Percentiles rank a stretch among this genome's conserved stretches.
These are phyloP conservation scores for Populus hybrid DNA, from an alignment of 441 rosid genomes.

Conservation along the genomic window DNA sequence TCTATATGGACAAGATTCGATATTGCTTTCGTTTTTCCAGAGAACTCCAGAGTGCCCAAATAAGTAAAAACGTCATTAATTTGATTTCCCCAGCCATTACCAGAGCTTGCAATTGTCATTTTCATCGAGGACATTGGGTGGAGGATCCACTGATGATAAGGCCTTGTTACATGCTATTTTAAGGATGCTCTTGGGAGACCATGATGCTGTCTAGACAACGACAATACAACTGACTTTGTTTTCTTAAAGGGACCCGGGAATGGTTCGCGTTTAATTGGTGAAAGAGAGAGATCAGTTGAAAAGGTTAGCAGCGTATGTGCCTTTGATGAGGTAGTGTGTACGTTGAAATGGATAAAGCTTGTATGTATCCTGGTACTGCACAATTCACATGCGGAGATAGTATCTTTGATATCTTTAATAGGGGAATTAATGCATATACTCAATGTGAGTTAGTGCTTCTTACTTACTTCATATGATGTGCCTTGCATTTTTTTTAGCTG, in stretches of 20 bases:
- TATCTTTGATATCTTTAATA: background rate
- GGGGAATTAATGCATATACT: background rate
- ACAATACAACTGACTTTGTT: background rate
- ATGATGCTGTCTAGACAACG: background rate
- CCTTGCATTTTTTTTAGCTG: no score
- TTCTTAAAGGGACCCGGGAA: conserved; percentile 11
- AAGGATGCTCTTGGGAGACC: conserved; percentile 18
- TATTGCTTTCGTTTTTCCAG: conserved; percentile 25
- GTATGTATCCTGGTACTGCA: background rate
- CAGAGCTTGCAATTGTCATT: conserved; percentile 30
- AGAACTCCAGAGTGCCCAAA: conserved; percentile 13
- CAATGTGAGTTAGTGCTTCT: no score
- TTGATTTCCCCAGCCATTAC: conserved; percentile 27
- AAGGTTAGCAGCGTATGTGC: background rate
- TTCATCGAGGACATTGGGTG: conserved; percentile 25
- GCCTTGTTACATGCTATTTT: conserved; percentile 7
- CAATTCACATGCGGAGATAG: background rate
- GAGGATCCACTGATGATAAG: conserved; percentile 23
- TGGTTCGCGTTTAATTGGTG: conserved; percentile 19
- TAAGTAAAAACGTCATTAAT: conserved; percentile 24
- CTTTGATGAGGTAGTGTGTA: background rate
- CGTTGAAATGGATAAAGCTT: background rate
- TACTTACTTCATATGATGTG: no score
- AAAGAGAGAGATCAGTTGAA: conserved; percentile 27
- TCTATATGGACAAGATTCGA: conserved; percentile 37